phyloP scores from a whole-genome alignment of 148 eudicot genomes.

The Vaccinium macrocarpon region DNA sequence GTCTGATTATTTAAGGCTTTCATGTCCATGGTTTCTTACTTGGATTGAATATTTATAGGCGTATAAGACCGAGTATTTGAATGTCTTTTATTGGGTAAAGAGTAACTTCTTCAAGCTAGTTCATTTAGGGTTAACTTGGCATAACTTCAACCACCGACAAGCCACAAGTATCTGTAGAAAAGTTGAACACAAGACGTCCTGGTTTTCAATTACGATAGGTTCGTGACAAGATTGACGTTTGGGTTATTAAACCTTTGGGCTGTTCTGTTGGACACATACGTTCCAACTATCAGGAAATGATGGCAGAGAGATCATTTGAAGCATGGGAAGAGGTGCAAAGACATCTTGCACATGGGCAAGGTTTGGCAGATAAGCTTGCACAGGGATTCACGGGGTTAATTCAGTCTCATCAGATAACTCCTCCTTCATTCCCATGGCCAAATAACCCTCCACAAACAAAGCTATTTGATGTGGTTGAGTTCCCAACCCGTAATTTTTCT shows the following conservation, averaged over 20 bases:
- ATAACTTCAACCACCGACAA: background rate
- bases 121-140: background rate
- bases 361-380: conserved; percentile 72
- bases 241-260: background rate
- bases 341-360: conserved; percentile 55
- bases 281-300: conserved; percentile 33
- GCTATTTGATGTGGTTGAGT: conserved; percentile 64
- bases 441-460: conserved; percentile 42
- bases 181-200: background rate
- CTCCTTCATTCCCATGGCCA: conserved; percentile 78
- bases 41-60: background rate
- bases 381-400: conserved; percentile 83
- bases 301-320: conserved; percentile 86
- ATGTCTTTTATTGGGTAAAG: background rate
- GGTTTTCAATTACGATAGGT: background rate
- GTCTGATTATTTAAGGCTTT: background rate
- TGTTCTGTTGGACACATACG: background rate
- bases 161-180: background rate
- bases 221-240: background rate
- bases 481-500: conserved; percentile 52
- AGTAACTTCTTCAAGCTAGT: background rate
- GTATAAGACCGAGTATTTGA: background rate
- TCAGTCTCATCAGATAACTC: conserved; percentile 64
- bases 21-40: background rate
- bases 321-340: conserved; percentile 99